These are phyloP conservation scores for Cyclotella kingstonii DNA, from an alignment of 108 stramenopile genomes.

Conservation along the genomic window DNA sequence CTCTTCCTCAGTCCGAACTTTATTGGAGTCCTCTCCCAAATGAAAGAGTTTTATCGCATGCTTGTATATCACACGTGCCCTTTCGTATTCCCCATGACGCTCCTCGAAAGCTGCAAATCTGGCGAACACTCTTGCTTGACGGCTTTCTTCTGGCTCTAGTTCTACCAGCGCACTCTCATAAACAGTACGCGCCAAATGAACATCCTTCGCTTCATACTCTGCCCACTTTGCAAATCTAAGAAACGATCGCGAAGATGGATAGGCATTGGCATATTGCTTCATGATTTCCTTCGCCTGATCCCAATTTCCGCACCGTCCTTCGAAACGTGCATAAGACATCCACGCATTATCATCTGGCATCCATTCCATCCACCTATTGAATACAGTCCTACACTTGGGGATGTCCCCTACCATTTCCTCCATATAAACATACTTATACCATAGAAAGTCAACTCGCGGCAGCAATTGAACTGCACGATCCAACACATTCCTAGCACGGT, in stretches of 20 bases:
- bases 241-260: constrained; percentile 86
- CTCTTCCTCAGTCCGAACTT: constrained; percentile 39
- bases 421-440: constrained; percentile 99
- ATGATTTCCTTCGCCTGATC: constrained; percentile 72
- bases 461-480: constrained; percentile 95
- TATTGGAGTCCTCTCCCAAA: constrained; percentile 58
- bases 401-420: constrained; percentile 98
- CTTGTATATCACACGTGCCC: constrained; percentile 96
- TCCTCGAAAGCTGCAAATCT: constrained; percentile 91
- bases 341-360: constrained; percentile 98
- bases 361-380: constrained; percentile 99
- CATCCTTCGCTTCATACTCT: constrained; percentile 89
- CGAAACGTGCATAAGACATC: constrained; percentile 93
- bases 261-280: constrained; percentile 91
- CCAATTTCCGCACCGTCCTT: constrained; percentile 79
- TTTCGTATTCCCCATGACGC: constrained; percentile 96
- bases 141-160: constrained; percentile 87
- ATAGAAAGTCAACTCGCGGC: constrained; percentile 95
- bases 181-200: constrained; percentile 88
- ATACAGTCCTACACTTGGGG: constrained; percentile 91
- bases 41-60: constrained; percentile 86
- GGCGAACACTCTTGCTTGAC: constrained; percentile 76
- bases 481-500: constrained; percentile 97
- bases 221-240: constrained; percentile 98
- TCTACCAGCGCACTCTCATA: constrained; percentile 93